These are phyloP conservation scores for Solanum microdontum DNA, from an alignment of 257 asterid genomes.

Conservation along the genomic window DNA sequence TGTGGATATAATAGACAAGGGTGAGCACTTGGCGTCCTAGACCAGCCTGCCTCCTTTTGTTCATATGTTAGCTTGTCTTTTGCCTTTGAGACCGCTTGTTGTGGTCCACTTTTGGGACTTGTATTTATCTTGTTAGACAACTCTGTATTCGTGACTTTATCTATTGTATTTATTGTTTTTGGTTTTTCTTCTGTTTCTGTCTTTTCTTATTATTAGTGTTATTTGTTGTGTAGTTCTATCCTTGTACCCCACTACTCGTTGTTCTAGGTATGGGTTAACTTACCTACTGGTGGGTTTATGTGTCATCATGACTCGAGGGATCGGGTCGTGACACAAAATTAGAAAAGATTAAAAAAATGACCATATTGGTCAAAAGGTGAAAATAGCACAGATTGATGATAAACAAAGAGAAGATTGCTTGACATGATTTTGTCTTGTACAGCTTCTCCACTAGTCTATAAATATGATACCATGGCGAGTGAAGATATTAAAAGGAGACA, in stretches of 20 bases:
- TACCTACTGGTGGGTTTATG: neutral
- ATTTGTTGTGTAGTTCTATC: neutral
- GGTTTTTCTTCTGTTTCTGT: neutral
- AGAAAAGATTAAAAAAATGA: neutral
- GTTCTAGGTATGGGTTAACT: neutral
- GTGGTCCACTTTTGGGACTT: neutral
- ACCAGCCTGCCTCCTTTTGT: neutral
- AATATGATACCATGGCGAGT: neutral
- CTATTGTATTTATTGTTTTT: neutral
- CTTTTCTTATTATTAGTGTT: neutral
- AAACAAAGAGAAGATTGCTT: neutral
- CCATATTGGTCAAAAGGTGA: neutral
- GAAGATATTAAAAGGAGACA: neutral
- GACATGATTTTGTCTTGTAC: neutral
- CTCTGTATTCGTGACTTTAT: neutral
- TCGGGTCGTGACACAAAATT: neutral
- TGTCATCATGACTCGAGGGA: neutral
- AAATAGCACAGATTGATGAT: neutral
- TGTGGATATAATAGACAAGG: neutral
- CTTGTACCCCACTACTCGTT: neutral
- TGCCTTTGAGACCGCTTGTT: neutral
- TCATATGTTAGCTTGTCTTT: neutral
- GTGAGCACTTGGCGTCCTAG: neutral
- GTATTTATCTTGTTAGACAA: neutral
- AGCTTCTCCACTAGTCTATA: neutral